phyloP scores from a whole-genome alignment of 495 filamentous ascomycete species.

The Xylaria telfairii region DNA sequence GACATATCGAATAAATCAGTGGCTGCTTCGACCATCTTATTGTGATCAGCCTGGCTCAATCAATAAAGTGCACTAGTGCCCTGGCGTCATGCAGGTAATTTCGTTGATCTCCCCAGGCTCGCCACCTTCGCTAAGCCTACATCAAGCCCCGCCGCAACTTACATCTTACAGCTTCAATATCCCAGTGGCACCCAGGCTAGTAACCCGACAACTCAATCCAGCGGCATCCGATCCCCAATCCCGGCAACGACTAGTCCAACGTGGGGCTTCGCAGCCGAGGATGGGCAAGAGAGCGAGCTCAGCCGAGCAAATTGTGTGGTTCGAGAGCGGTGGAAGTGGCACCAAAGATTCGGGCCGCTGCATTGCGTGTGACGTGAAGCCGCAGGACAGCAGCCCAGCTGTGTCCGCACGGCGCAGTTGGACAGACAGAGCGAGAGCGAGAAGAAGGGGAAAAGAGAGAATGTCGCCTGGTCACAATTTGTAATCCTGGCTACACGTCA shows the following conservation, averaged over 20 bases:
- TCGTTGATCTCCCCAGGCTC: background rate
- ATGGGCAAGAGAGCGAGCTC: background rate
- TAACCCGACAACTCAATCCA: constrained; percentile 6
- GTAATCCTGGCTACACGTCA: constrained; percentile 6
- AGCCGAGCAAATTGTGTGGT: constrained; percentile 2
- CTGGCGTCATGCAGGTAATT: background rate
- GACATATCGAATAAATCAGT: background rate
- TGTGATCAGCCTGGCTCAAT: background rate
- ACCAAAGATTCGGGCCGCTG: constrained; percentile 20
- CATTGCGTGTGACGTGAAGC: constrained; percentile 18
- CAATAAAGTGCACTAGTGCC: background rate
- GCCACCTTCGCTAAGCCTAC: background rate
- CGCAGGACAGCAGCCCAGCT: background rate
- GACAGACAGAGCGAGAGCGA: background rate
- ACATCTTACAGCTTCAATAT: background rate
- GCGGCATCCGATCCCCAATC: background rate
- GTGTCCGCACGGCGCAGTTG: background rate
- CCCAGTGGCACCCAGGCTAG: background rate
- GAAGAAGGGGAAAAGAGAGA: background rate
- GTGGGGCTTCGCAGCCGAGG: background rate
- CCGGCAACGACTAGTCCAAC: background rate
- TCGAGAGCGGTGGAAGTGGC: background rate
- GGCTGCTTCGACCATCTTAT: background rate
- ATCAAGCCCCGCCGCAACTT: constrained; percentile 10
- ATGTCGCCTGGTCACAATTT: background rate